Evolutionary conservation across 371 early-diverging fungal genomes (phyloP).

Genomic region (Syncephalastrum contaminatum): DNA sequence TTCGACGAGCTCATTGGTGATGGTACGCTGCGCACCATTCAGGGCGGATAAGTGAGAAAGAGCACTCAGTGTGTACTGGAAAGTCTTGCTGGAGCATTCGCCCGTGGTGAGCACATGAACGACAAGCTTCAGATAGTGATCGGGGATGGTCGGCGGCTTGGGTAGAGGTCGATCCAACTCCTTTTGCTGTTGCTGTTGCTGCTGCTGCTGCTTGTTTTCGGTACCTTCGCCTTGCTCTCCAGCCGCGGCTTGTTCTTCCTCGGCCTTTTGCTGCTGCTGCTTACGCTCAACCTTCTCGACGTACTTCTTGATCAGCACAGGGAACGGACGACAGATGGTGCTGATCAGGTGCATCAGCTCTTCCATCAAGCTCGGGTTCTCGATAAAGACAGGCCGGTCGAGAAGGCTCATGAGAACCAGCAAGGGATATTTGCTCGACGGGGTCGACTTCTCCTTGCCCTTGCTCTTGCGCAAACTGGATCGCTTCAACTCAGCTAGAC

Average conservation of each 20-base stretch:
- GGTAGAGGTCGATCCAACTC: constrained; percentile 29
- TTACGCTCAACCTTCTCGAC: constrained; percentile 41
- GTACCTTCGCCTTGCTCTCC: constrained; percentile 5
- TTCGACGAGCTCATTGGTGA: constrained; percentile 73
- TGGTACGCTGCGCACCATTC: constrained; percentile 69
- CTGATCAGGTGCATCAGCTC: constrained; percentile 86
- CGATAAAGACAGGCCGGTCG: constrained; percentile 77
- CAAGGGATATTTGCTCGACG: constrained; percentile 78
- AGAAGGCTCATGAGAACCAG: constrained; percentile 82
- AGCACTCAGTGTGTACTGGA: constrained; percentile 87
- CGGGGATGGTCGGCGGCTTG: constrained; percentile 74
- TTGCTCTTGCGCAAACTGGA: constrained; percentile 63
- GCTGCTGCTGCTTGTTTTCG: background rate
- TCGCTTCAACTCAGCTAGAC: constrained; percentile 50
- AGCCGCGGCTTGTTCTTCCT: constrained; percentile 10
- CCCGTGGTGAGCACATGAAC: constrained; percentile 89
- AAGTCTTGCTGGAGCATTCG: constrained; percentile 91
- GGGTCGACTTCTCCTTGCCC: constrained; percentile 59
- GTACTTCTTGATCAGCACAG: constrained; percentile 53
- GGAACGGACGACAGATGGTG: constrained; percentile 71
- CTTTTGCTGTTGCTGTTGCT: constrained; percentile 1
- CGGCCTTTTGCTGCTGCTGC: constrained; percentile 30
- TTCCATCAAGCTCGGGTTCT: constrained; percentile 81
- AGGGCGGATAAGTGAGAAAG: constrained; percentile 85
- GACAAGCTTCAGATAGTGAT: constrained; percentile 73